Conservation (phyloP, 768 basidiomycete species). For the Phaeotremella skinneri region DNA sequence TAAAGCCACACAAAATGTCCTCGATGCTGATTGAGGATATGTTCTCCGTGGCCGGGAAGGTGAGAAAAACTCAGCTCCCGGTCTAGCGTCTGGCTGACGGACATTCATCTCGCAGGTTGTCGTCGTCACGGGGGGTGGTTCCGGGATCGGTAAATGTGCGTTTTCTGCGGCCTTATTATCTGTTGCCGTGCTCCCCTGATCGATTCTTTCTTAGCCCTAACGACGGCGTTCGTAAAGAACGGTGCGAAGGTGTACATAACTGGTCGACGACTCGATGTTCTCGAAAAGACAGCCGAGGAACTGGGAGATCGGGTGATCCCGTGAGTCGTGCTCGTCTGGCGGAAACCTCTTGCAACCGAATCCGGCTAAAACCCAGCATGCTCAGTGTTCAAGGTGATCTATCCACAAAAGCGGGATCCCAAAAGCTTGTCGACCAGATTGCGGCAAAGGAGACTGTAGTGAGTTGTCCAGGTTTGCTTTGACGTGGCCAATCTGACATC, state of each 20-base stretch:
- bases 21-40: too few species aligned
- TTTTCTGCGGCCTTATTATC: neutral
- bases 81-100: neutral
- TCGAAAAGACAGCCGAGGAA: constrained; percentile 30
- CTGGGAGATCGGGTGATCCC: constrained; percentile 18
- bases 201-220: constrained; percentile 15
- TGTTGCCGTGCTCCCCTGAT: constrained; percentile 2
- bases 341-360: neutral
- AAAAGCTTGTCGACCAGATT: constrained; percentile 18
- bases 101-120: constrained; percentile 23
- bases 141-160: constrained; percentile 50
- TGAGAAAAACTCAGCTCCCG: neutral
- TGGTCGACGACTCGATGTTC: constrained; percentile 38
- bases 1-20: too few species aligned
- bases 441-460: constrained; percentile 14
- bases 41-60: constrained; percentile 1
- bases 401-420: constrained; percentile 21
- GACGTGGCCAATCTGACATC: too few species aligned
- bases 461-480: neutral
- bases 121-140: constrained; percentile 45
- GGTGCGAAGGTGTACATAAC: constrained; percentile 47
- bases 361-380: neutral
- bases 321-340: constrained; percentile 16
- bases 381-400: constrained; percentile 31
- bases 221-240: constrained; percentile 19